A percentile compares a stretch with the other conserved stretches of the same genome.
Evolutionary conservation across 148 eudicot species (phyloP).

Genomic region (Persicaria tinctoria): DNA sequence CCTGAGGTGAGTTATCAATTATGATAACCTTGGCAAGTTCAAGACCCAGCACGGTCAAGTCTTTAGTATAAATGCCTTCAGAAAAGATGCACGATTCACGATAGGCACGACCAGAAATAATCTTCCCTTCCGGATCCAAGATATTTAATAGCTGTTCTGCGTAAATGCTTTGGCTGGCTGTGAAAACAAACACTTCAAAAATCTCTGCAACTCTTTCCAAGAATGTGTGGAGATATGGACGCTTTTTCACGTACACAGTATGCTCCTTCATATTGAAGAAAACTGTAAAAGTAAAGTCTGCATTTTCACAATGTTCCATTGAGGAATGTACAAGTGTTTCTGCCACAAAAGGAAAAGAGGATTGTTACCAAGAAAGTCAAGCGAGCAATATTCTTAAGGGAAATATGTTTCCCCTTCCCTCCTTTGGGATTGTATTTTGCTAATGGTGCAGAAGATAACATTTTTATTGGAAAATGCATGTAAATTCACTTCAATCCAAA

Average conservation of each 20-base stretch:
- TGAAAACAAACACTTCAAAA: conserved; percentile 86
- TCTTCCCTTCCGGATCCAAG: conserved; percentile 75
- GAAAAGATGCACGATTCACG: conserved; percentile 89
- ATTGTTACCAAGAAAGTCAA: conserved; percentile 8
- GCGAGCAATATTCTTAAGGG: not conserved
- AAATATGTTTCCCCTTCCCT: not conserved
- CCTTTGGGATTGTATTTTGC: not conserved
- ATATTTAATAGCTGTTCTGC: conserved; percentile 82
- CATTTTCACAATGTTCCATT: conserved; percentile 71
- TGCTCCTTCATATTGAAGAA: conserved; percentile 78
- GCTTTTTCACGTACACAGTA: conserved; percentile 72
- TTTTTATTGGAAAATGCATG: not conserved
- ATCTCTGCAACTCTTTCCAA: conserved; percentile 78
- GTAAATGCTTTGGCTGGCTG: conserved; percentile 96
- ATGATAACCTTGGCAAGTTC: conserved; percentile 91
- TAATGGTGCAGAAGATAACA: not conserved
- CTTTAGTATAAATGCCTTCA: conserved; percentile 84
- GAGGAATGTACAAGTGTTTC: conserved; percentile 97
- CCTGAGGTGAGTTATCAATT: conserved; percentile 96
- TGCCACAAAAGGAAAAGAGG: conserved; percentile 15
- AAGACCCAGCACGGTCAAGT: conserved; percentile 87
- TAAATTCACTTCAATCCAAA: not conserved
- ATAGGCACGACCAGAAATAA: conserved; percentile 72
- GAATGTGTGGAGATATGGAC: conserved; percentile 78
- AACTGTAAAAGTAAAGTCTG: conserved; percentile 81